These are phyloP conservation scores for Geosmithia putterillii DNA, from an alignment of 2,329 filamentous ascomycete species.

Conservation along the genomic window DNA sequence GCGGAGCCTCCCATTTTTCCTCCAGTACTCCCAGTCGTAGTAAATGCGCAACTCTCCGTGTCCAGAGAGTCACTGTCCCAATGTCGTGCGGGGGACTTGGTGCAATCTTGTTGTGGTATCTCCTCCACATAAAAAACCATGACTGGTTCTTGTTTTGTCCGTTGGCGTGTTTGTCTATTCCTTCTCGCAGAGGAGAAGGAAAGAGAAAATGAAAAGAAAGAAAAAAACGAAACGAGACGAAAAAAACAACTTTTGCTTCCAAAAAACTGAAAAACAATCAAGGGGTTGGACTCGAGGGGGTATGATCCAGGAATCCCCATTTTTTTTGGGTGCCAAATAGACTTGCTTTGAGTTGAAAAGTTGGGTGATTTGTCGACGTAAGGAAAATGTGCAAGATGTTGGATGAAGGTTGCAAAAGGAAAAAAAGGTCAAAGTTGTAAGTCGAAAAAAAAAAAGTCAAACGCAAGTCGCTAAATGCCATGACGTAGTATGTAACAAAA, in stretches of 20 bases:
- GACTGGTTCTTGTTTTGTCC: no score
- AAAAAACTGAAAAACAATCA: background rate
- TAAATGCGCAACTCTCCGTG: no score
- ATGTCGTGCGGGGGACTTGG: no score
- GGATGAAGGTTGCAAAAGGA: background rate
- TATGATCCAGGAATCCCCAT: slow-evolving; percentile 2
- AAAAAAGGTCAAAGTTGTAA: background rate
- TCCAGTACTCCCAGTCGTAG: no score
- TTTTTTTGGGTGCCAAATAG: slow-evolving; percentile 5
- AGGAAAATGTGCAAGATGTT: background rate
- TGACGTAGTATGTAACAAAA: slow-evolving; percentile 20
- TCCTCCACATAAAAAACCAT: slow-evolving; percentile 1
- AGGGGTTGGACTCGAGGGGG: slow-evolving; percentile 1
- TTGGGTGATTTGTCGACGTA: background rate
- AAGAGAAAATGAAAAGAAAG: background rate
- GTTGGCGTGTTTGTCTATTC: background rate
- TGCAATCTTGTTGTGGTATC: slow-evolving; percentile 5
- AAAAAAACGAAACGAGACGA: background rate
- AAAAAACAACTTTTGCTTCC: slow-evolving; percentile 2
- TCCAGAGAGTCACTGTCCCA: background rate
- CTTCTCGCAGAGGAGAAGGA: no score
- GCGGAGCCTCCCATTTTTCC: no score
- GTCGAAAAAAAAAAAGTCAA: slow-evolving; percentile 5
- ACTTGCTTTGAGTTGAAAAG: slow-evolving; percentile 3
- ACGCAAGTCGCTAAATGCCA: slow-evolving; percentile 32